phyloP scores from a whole-genome alignment of 2,329 filamentous ascomycete species.

The Neurospora sp. region DNA sequence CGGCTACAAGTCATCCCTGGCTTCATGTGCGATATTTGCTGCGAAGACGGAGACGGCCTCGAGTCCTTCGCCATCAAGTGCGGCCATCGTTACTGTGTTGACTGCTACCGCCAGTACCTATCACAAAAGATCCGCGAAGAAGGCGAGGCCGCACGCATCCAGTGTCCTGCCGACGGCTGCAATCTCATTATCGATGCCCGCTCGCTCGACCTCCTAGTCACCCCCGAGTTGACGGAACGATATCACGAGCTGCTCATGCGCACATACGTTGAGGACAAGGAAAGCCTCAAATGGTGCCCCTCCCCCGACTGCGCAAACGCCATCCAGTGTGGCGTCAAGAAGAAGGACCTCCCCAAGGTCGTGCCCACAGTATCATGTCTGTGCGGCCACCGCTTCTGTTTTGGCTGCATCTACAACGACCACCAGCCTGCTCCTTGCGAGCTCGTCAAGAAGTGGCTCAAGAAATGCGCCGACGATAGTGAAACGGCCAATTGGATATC shows the following conservation, averaged over 20 bases:
- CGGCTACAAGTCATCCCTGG: constrained; percentile 61
- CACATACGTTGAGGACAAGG: constrained; percentile 95
- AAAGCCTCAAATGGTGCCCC: constrained; percentile 93
- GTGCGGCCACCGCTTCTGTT: constrained; percentile 86
- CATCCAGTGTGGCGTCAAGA: constrained; percentile 78
- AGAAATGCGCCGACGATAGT: constrained; percentile 96
- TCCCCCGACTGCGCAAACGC: constrained; percentile 96
- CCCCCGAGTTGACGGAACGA: constrained; percentile 43
- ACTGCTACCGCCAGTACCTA: constrained; percentile 88
- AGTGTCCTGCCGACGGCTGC: constrained; percentile 83
- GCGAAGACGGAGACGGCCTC: constrained; percentile 69
- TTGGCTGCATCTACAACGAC: constrained; percentile 80
- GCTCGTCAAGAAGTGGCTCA: constrained; percentile 88
- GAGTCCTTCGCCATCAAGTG: constrained; percentile 91
- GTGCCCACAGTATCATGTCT: constrained; percentile 84
- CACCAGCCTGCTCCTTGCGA: constrained; percentile 90
- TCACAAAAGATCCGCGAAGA: constrained; percentile 90
- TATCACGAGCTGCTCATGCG: constrained; percentile 82
- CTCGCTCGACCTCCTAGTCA: constrained; percentile 69
- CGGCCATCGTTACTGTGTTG: constrained; percentile 82
- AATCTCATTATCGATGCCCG: constrained; percentile 84
- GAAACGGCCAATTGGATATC: constrained; percentile 99
- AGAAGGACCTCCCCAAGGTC: constrained; percentile 71
- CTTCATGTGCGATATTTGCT: constrained; percentile 93
- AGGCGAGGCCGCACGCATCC: constrained; percentile 87